These are phyloP conservation scores for Cenchrus americanus DNA, from an alignment of 176 grass and related monocot species.

Conservation along the genomic window DNA sequence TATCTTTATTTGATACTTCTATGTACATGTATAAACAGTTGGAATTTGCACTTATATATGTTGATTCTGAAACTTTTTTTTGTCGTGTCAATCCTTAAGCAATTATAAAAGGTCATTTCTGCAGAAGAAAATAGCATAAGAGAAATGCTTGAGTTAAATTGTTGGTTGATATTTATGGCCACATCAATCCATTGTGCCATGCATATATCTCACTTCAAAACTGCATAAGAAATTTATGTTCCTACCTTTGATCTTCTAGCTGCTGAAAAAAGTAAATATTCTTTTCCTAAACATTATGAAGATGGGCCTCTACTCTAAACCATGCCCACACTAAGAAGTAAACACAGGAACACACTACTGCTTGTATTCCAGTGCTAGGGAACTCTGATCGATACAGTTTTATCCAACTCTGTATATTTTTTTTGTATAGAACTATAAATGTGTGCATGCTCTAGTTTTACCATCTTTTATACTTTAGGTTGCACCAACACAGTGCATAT, in stretches of 20 bases:
- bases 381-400: neutral
- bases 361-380: neutral
- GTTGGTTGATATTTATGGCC: neutral
- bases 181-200: neutral
- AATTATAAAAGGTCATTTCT: neutral
- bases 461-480: neutral
- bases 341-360: neutral
- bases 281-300: neutral
- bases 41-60: neutral
- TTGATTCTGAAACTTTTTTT: neutral
- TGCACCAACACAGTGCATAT: neutral
- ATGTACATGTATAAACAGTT: neutral
- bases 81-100: neutral
- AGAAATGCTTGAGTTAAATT: neutral
- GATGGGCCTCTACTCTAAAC: neutral
- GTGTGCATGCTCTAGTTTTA: neutral
- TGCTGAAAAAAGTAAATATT: neutral
- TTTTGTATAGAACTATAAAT: neutral
- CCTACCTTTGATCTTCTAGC: neutral
- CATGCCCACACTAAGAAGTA: constrained; percentile 1
- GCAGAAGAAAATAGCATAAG: neutral
- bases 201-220: neutral
- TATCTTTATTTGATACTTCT: neutral
- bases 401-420: neutral
- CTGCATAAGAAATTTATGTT: neutral